phyloP scores from a whole-genome alignment of 1,139 yeast species.

The Scheffersomyces cryptocercus region DNA sequence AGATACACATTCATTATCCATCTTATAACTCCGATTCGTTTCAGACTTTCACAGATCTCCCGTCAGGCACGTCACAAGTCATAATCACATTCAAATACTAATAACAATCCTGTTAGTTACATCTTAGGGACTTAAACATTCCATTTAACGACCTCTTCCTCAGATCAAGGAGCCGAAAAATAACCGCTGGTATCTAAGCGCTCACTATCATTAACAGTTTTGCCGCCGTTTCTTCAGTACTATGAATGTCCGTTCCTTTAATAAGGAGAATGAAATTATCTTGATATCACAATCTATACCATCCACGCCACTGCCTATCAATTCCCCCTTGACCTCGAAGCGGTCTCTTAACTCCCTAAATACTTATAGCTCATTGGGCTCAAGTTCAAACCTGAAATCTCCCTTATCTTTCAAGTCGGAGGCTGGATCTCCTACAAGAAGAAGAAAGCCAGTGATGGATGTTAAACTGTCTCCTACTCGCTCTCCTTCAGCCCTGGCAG shows the following conservation, averaged over 20 bases:
- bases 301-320: constrained; percentile 3
- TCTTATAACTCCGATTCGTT: too few species aligned
- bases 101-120: too few species aligned
- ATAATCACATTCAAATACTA: too few species aligned
- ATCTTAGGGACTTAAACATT: too few species aligned
- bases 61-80: too few species aligned
- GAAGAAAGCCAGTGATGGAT: constrained; percentile 1
- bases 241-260: background rate
- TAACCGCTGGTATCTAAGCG: too few species aligned
- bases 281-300: constrained; percentile 9
- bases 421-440: background rate
- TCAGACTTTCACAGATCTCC: too few species aligned
- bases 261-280: constrained; percentile 13
- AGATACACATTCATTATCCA: too few species aligned
- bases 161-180: too few species aligned
- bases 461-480: background rate
- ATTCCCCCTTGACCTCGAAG: constrained; percentile 10
- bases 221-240: too few species aligned
- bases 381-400: background rate
- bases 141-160: too few species aligned
- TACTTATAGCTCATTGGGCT: background rate
- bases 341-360: constrained; percentile 8
- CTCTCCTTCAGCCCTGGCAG: background rate
- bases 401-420: background rate
- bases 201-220: too few species aligned